phyloP scores from a whole-genome alignment of 495 filamentous ascomycete genomes.

The Hypoxylon fragiforme region DNA sequence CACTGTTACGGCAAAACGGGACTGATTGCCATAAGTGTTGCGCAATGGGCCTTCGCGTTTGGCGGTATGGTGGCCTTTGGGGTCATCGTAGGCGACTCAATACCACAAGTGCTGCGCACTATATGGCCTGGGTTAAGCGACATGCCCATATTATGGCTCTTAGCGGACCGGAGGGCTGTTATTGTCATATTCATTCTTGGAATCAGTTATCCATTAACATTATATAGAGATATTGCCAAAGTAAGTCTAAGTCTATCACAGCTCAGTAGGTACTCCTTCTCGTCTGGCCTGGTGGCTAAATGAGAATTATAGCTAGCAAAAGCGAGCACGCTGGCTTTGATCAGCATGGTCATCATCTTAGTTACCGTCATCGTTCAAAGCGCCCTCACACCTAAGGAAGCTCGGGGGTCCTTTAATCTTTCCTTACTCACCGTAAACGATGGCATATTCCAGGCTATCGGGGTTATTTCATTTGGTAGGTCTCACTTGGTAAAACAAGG shows the following conservation, averaged over 20 bases:
- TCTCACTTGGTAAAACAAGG: background rate
- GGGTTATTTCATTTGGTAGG: conserved; percentile 95
- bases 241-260: conserved; percentile 48
- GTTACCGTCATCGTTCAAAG: conserved; percentile 88
- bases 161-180: conserved; percentile 77
- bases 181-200: conserved; percentile 84
- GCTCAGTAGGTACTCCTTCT: background rate
- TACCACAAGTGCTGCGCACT: conserved; percentile 83
- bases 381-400: conserved; percentile 67
- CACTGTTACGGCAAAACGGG: conserved; percentile 88
- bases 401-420: conserved; percentile 67
- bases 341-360: conserved; percentile 90
- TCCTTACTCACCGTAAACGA: conserved; percentile 72
- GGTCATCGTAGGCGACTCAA: conserved; percentile 94
- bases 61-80: conserved; percentile 98
- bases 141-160: conserved; percentile 76
- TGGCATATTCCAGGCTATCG: conserved; percentile 92
- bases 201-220: conserved; percentile 86
- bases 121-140: conserved; percentile 74
- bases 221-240: conserved; percentile 98
- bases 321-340: conserved; percentile 85
- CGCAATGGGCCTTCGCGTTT: conserved; percentile 98
- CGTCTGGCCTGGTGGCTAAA: conserved; percentile 13
- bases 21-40: conserved; percentile 84
- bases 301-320: conserved; percentile 77